phyloP scores from a whole-genome alignment of 495 filamentous ascomycete genomes.

The Neohortaea acidophila region DNA sequence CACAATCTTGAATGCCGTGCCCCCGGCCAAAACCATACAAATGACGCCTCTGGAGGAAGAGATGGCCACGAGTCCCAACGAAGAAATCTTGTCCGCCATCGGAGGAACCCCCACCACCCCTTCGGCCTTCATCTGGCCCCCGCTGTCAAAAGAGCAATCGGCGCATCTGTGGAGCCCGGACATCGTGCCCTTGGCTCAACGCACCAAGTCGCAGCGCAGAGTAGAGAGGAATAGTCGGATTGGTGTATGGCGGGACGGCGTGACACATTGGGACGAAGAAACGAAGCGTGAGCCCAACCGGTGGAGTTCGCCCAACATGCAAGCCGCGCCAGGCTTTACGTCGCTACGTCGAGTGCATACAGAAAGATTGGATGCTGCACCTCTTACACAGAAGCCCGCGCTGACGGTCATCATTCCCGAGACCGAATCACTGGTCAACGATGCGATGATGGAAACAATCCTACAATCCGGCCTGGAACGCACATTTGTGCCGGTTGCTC shows the following conservation, averaged over 20 bases:
- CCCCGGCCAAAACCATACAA: slow-evolving; percentile 3
- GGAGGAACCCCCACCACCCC: slow-evolving; percentile 2
- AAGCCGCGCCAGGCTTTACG: slow-evolving; percentile 3
- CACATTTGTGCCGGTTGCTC: too few species aligned
- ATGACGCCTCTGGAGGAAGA: slow-evolving; percentile 21
- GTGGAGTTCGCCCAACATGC: slow-evolving; percentile 1
- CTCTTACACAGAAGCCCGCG: background rate
- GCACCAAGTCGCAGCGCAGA: slow-evolving; percentile 8
- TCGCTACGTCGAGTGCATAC: background rate
- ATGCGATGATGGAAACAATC: too few species aligned
- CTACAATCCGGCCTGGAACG: too few species aligned
- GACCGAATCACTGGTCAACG: background rate
- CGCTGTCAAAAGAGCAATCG: background rate
- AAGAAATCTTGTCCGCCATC: slow-evolving; percentile 21
- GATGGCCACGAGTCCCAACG: slow-evolving; percentile 25
- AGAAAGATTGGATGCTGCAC: too few species aligned
- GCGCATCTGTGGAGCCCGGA: background rate
- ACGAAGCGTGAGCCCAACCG: too few species aligned
- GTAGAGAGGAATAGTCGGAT: slow-evolving; percentile 14
- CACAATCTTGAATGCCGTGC: slow-evolving; percentile 12
- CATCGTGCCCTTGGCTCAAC: background rate
- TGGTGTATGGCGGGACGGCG: slow-evolving; percentile 24
- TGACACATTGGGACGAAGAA: slow-evolving; percentile 21
- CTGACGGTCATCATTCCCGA: slow-evolving; percentile 2
- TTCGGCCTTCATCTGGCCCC: too few species aligned